Conservation (phyloP, 2,329 filamentous ascomycete species). For the Leptodontidium sp. region DNA sequence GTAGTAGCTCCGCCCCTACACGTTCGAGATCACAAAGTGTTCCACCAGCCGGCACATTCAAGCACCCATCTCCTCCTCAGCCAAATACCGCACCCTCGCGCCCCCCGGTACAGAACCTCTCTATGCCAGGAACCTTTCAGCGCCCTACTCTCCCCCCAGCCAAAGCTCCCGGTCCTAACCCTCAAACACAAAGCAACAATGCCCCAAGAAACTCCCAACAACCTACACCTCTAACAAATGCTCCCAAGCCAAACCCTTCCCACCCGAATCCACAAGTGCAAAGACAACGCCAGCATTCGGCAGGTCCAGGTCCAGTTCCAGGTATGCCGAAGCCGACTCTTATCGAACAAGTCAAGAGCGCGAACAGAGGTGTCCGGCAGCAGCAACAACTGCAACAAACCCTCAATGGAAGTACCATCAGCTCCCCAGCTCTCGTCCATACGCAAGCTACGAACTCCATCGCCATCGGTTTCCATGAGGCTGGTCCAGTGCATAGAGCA, state of each 20-base stretch:
- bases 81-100: not conserved
- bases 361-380: not conserved
- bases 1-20: not conserved
- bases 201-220: not conserved
- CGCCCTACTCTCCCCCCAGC: not conserved
- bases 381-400: not conserved
- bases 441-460: slow-evolving; percentile 3
- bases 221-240: not conserved
- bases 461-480: not conserved
- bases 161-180: not conserved
- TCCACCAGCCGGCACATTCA: not conserved
- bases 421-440: not conserved
- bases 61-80: not conserved
- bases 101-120: not conserved
- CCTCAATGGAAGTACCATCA: not conserved
- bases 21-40: slow-evolving; percentile 1
- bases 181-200: not conserved
- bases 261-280: not conserved
- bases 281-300: not conserved
- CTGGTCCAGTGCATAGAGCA: not conserved
- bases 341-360: not conserved
- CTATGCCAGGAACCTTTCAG: not conserved
- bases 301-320: not conserved
- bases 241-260: not conserved
- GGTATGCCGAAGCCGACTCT: not conserved